Evolutionary conservation across 352 stramenopile species (phyloP).

Genomic region (Globisporangium paroecandrum): DNA sequence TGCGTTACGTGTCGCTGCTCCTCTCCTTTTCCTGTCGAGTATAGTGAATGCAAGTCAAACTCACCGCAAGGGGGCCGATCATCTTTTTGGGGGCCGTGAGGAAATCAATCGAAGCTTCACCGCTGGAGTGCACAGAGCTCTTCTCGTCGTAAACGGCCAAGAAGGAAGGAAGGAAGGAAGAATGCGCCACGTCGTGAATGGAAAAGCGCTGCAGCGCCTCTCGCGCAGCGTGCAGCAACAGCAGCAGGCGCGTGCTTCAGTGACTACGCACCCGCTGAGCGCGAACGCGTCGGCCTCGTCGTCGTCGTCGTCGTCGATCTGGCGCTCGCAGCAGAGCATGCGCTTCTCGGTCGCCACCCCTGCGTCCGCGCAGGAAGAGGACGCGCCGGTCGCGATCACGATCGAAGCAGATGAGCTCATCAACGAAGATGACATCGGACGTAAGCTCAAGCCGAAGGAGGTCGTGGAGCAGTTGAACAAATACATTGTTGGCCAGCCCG

Average conservation of each 20-base stretch:
- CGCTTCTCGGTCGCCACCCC: slow-evolving; percentile 35
- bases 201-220: slow-evolving; percentile 42
- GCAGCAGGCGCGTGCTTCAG: neutral
- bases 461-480: slow-evolving; percentile 96
- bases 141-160: slow-evolving; percentile 6
- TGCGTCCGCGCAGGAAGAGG: slow-evolving; percentile 25
- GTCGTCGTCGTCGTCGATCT: neutral
- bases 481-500: slow-evolving; percentile 97
- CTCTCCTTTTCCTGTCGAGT: neutral
- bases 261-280: neutral
- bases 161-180: slow-evolving; percentile 21
- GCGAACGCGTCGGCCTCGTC: neutral
- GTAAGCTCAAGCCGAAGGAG: slow-evolving; percentile 89
- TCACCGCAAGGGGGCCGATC: neutral
- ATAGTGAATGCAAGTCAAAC: neutral
- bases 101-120: slow-evolving; percentile 21
- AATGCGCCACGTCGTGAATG: slow-evolving; percentile 52
- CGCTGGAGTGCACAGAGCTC: slow-evolving; percentile 15
- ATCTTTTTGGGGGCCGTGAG: neutral
- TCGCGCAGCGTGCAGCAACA: slow-evolving; percentile 21
- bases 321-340: slow-evolving; percentile 16
- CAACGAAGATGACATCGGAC: slow-evolving; percentile 54
- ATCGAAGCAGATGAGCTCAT: slow-evolving; percentile 20
- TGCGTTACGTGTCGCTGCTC: neutral
- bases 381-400: slow-evolving; percentile 23